Conservation (phyloP, 768 basidiomycete genomes). For the Favolaschia claudopus region DNA sequence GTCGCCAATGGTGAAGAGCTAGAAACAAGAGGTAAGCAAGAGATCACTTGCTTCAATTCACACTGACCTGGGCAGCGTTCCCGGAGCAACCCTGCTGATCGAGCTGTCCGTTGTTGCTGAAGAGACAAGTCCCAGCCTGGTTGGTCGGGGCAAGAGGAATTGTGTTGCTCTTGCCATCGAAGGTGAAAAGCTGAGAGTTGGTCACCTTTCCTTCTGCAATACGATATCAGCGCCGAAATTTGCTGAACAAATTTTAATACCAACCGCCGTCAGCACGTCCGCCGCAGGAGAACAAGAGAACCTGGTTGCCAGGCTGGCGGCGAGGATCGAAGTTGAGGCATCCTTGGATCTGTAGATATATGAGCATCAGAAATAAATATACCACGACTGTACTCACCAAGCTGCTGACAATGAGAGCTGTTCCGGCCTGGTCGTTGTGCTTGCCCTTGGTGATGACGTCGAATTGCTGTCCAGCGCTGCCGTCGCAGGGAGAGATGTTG, state of each 20-base stretch:
- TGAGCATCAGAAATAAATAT: background rate
- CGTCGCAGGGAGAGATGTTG: slow-evolving; percentile 19
- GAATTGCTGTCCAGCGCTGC: slow-evolving; percentile 28
- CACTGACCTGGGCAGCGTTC: slow-evolving; percentile 17
- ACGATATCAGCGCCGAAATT: too few species aligned
- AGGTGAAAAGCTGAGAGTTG: slow-evolving; percentile 33
- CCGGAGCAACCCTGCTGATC: slow-evolving; percentile 23
- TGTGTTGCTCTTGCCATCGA: slow-evolving; percentile 1
- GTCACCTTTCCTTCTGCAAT: slow-evolving; percentile 22
- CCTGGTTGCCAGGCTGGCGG: background rate
- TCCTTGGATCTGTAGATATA: background rate
- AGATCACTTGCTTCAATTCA: too few species aligned
- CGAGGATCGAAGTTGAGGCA: background rate
- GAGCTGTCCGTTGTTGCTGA: slow-evolving; percentile 23
- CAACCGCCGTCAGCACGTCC: background rate
- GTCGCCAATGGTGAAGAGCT: slow-evolving; percentile 29
- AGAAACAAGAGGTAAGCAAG: too few species aligned
- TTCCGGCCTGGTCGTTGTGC: slow-evolving; percentile 22
- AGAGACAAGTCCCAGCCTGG: slow-evolving; percentile 22
- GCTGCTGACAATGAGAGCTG: slow-evolving; percentile 26
- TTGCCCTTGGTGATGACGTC: slow-evolving; percentile 31
- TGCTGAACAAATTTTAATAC: too few species aligned
- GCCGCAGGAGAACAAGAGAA: background rate
- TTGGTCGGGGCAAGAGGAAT: slow-evolving; percentile 25
- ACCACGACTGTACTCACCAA: slow-evolving; percentile 7